Conservation (phyloP, 2,329 filamentous ascomycete species). For the Clonostachys byssicola region DNA sequence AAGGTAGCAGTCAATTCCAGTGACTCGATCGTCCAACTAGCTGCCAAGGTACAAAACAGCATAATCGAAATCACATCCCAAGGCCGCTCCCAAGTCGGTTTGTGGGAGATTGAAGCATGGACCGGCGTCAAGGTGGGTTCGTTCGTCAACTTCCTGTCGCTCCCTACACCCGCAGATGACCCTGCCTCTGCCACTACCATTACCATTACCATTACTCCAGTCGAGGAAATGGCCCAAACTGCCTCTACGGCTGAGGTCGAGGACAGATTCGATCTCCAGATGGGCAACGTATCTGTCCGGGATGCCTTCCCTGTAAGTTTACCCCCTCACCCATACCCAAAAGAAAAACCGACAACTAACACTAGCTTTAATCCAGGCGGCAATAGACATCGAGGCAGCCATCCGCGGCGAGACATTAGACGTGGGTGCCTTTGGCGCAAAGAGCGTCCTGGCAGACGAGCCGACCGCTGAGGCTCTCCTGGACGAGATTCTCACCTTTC, state of each 20-base stretch:
- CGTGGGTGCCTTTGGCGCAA: conserved; percentile 34
- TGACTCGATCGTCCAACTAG: conserved; percentile 30
- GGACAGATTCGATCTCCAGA: not conserved
- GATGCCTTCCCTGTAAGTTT: conserved; percentile 24
- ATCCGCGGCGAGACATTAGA: conserved; percentile 21
- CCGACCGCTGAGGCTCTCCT: conserved; percentile 16
- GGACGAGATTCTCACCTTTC: conserved; percentile 10
- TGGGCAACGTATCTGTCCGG: conserved; percentile 1
- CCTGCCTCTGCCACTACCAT: not conserved
- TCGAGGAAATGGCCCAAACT: too few species aligned
- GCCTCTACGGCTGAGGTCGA: too few species aligned
- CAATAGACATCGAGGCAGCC: conserved; percentile 34
- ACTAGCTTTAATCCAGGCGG: conserved; percentile 11
- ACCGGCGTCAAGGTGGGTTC: conserved; percentile 66
- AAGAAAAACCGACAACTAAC: too few species aligned
- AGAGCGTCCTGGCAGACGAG: conserved; percentile 12
- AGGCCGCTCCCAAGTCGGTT: conserved; percentile 43
- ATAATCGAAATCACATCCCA: conserved; percentile 53
- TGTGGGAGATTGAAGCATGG: conserved; percentile 73
- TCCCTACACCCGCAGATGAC: conserved; percentile 23
- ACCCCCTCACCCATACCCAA: not conserved
- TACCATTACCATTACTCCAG: too few species aligned
- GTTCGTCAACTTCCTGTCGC: conserved; percentile 77
- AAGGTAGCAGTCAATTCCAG: conserved; percentile 34
- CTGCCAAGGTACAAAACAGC: conserved; percentile 62